These are phyloP conservation scores for Aspergillus fischeri DNA, from an alignment of 2,329 filamentous ascomycete species.

Conservation along the genomic window DNA sequence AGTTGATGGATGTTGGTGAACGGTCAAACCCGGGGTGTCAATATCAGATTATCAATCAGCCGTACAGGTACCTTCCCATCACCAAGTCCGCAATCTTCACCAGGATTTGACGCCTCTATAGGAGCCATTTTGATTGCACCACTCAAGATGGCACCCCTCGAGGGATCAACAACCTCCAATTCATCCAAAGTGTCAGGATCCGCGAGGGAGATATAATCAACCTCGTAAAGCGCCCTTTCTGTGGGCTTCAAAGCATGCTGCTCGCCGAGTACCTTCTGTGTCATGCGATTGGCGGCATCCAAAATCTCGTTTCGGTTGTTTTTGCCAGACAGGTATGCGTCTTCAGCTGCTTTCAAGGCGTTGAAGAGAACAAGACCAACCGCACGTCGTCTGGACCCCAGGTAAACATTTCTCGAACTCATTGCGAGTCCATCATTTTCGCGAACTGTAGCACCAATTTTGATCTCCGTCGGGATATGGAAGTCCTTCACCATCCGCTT, in stretches of 20 bases:
- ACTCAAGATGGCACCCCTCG: conserved; percentile 76
- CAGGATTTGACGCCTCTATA: conserved; percentile 63
- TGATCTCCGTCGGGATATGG: conserved; percentile 69
- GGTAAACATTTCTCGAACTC: conserved; percentile 90
- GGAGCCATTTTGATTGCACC: conserved; percentile 87
- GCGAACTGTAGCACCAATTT: conserved; percentile 69
- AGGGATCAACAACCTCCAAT: conserved; percentile 64
- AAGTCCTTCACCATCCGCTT: conserved; percentile 84
- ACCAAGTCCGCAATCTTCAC: conserved; percentile 68
- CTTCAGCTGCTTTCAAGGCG: conserved; percentile 67
- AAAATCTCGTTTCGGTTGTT: conserved; percentile 64
- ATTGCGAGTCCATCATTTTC: conserved; percentile 81
- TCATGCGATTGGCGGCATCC: conserved; percentile 61
- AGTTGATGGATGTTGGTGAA: neutral
- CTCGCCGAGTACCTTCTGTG: conserved; percentile 51
- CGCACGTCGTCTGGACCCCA: conserved; percentile 68
- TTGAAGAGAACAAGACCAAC: conserved; percentile 69
- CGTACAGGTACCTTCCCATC: conserved; percentile 71
- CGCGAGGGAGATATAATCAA: conserved; percentile 89
- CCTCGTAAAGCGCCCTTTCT: conserved; percentile 67
- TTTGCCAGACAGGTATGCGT: conserved; percentile 55
- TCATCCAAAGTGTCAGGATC: conserved; percentile 82
- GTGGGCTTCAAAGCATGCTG: conserved; percentile 59
- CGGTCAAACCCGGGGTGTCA: conserved; percentile 41
- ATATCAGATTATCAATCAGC: conserved; percentile 89